Evolutionary conservation across 768 basidiomycete species (phyloP).

Genomic region (Arthromyces matolae): DNA sequence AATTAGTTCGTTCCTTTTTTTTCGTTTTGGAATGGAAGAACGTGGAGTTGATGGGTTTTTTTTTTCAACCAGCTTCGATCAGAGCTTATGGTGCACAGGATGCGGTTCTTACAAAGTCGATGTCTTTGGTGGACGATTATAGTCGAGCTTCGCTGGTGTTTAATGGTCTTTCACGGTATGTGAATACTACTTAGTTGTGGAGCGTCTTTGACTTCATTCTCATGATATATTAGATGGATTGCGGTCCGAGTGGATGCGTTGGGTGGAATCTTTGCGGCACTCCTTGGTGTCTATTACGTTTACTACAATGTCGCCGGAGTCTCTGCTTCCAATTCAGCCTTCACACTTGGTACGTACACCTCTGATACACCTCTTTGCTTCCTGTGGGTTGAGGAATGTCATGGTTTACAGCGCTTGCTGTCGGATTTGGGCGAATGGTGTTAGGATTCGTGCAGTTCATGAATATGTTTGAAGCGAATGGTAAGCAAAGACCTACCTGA

Average conservation of each 20-base stretch:
- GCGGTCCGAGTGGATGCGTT: conserved; percentile 51
- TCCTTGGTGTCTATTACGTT: conserved; percentile 51
- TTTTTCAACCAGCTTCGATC: conserved; percentile 54
- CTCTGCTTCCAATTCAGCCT: conserved; percentile 11
- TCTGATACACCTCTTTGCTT: background rate
- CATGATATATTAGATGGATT: conserved; percentile 26
- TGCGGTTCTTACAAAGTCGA: conserved; percentile 37
- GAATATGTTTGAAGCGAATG: conserved; percentile 41
- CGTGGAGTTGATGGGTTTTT: too few species aligned
- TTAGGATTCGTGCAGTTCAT: conserved; percentile 40
- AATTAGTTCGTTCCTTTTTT: conserved; percentile 23
- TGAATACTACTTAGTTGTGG: background rate
- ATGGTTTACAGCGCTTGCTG: conserved; percentile 14
- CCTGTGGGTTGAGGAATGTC: too few species aligned
- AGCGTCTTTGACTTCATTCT: background rate
- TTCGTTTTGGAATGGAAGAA: too few species aligned
- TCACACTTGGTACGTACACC: conserved; percentile 10
- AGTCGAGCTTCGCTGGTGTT: conserved; percentile 40
- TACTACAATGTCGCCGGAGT: conserved; percentile 45
- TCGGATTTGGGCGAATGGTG: conserved; percentile 52
- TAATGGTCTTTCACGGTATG: conserved; percentile 35
- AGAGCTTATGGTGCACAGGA: conserved; percentile 61
- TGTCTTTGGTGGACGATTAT: conserved; percentile 50
- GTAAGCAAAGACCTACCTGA: too few species aligned
- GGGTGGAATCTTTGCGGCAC: conserved; percentile 49